phyloP scores from a whole-genome alignment of 192 early-diverging fungal species.

The Backusella psychrophila region DNA sequence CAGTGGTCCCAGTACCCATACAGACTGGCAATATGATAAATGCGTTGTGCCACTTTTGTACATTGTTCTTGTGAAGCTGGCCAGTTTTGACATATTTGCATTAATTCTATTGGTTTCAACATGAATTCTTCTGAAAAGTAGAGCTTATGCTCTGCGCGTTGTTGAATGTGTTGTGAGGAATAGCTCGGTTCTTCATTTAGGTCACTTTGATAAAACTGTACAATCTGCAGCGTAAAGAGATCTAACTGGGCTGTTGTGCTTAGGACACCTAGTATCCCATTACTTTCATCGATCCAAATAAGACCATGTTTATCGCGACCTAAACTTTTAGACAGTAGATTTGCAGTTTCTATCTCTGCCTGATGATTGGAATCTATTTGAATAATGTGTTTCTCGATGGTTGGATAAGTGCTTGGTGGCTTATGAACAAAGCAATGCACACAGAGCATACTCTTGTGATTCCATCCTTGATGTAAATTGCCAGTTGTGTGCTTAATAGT shows the following conservation, averaged over 20 bases:
- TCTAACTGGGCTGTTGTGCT: neutral
- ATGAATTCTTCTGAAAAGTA: neutral
- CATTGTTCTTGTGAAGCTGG: conserved; percentile 5
- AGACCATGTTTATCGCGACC: neutral
- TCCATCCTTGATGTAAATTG: conserved; percentile 5
- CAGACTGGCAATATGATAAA: conserved; percentile 17
- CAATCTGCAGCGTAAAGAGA: conserved; percentile 8
- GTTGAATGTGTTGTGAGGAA: neutral
- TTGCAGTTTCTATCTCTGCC: neutral
- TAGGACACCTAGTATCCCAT: conserved; percentile 1
- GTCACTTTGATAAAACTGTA: neutral
- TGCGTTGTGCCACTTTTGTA: neutral
- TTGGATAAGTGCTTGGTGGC: conserved; percentile 16
- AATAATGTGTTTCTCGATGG: conserved; percentile 21
- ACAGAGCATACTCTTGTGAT: conserved; percentile 2
- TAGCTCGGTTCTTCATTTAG: neutral
- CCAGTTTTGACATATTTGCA: conserved; percentile 17
- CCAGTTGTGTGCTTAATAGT: neutral
- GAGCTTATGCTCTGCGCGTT: neutral
- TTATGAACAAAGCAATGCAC: conserved; percentile 12
- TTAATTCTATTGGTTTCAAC: conserved; percentile 1
- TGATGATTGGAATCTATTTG: neutral
- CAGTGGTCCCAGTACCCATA: conserved; percentile 29
- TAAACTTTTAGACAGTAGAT: neutral
- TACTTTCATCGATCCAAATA: neutral